A percentile compares a stretch with the other conserved stretches of the same genome.
Conservation (phyloP, 2,329 filamentous ascomycete species). For the Paecilomyces dactylethromorphus region DNA sequence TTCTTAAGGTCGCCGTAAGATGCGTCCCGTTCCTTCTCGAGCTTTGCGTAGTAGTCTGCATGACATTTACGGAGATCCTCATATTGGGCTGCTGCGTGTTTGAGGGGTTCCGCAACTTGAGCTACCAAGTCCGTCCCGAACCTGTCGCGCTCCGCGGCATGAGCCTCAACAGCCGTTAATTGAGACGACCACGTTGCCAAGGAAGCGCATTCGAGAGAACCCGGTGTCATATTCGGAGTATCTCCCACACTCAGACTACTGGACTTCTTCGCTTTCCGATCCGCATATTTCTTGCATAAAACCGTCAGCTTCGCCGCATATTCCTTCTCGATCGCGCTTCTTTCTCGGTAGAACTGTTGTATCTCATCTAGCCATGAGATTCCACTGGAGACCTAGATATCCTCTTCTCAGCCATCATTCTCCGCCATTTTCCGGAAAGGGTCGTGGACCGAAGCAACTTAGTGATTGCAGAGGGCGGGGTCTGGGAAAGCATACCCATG, state of each 20-base stretch:
- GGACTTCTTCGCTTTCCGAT: slow-evolving; percentile 89
- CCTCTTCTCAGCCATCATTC: slow-evolving; percentile 4
- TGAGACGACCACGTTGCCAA: slow-evolving; percentile 96
- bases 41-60: slow-evolving; percentile 76
- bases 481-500: slow-evolving; percentile 56
- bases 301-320: slow-evolving; percentile 82
- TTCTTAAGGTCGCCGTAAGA: slow-evolving; percentile 84
- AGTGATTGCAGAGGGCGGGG: slow-evolving; percentile 8
- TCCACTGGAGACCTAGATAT: slow-evolving; percentile 62
- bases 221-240: slow-evolving; percentile 84
- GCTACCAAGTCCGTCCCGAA: slow-evolving; percentile 71
- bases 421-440: neutral
- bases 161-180: slow-evolving; percentile 78
- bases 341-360: slow-evolving; percentile 93
- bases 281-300: slow-evolving; percentile 92
- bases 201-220: slow-evolving; percentile 91
- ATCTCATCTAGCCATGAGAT: slow-evolving; percentile 96
- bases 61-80: slow-evolving; percentile 92
- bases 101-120: slow-evolving; percentile 81
- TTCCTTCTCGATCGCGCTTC: slow-evolving; percentile 91
- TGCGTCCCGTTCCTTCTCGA: slow-evolving; percentile 81
- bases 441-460: neutral
- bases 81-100: slow-evolving; percentile 64
- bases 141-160: slow-evolving; percentile 82
- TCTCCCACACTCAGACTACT: slow-evolving; percentile 88